Conservation (phyloP, 192 early-diverging fungal genomes). For the Mortierella hygrophila region DNA sequence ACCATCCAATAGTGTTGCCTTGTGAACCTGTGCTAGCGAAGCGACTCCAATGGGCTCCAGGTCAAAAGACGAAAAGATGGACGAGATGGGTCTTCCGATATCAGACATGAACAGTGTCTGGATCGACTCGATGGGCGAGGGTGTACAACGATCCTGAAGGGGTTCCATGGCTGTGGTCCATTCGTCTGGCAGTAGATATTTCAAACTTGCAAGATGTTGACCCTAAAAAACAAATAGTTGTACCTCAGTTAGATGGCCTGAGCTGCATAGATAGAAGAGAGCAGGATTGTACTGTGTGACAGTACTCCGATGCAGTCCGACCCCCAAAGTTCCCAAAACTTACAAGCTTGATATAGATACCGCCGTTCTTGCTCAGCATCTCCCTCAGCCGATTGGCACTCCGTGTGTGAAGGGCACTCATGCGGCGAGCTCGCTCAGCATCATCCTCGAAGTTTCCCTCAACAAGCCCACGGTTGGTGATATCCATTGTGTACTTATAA, state of each 20-base stretch:
- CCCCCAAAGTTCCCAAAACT: background rate
- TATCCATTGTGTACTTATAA: slow-evolving; percentile 50
- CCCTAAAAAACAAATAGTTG: slow-evolving; percentile 19
- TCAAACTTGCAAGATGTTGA: slow-evolving; percentile 55
- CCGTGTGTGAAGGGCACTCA: slow-evolving; percentile 42
- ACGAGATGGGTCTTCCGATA: slow-evolving; percentile 70
- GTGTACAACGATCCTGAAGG: slow-evolving; percentile 87
- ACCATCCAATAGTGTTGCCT: slow-evolving; percentile 76
- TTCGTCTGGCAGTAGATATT: slow-evolving; percentile 88
- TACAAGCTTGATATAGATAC: slow-evolving; percentile 56
- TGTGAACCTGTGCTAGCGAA: slow-evolving; percentile 94
- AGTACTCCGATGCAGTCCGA: background rate
- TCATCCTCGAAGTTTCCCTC: slow-evolving; percentile 36
- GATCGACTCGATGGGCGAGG: slow-evolving; percentile 79
- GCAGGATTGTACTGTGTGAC: background rate
- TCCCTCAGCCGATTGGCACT: slow-evolving; percentile 46
- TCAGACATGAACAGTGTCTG: slow-evolving; percentile 77
- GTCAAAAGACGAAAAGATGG: slow-evolving; percentile 86
- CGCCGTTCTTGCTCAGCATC: slow-evolving; percentile 47
- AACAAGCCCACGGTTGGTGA: slow-evolving; percentile 31
- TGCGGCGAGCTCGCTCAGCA: slow-evolving; percentile 23
- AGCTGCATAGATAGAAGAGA: background rate
- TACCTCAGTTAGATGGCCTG: background rate
- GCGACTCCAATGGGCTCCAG: slow-evolving; percentile 90
- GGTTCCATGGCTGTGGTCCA: slow-evolving; percentile 89